phyloP scores from a whole-genome alignment of 23 red algal species.

The Gracilaria vermiculophylla region DNA sequence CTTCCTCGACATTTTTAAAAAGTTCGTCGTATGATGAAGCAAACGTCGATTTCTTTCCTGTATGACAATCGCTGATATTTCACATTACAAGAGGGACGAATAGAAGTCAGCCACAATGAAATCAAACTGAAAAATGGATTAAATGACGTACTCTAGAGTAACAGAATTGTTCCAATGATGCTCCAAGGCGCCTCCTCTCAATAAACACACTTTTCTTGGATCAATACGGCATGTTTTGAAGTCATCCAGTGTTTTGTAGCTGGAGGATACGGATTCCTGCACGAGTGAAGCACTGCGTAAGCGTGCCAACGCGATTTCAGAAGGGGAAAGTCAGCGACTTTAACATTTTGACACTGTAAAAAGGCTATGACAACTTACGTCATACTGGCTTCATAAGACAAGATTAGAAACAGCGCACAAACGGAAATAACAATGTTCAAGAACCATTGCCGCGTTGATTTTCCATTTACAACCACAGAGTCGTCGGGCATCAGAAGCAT shows the following conservation, averaged over 20 bases:
- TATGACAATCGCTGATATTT: neutral
- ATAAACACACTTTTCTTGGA: slow-evolving; percentile 11
- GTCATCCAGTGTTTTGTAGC: neutral
- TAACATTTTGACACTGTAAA: too few relatives aligned
- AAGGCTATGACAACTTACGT: slow-evolving; percentile 26
- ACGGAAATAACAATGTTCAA: slow-evolving; percentile 24
- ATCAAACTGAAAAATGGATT: too few relatives aligned
- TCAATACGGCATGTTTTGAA: slow-evolving; percentile 6
- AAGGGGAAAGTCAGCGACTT: too few relatives aligned
- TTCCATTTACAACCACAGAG: neutral
- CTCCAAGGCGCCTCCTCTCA: slow-evolving; percentile 33
- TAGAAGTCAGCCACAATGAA: too few relatives aligned
- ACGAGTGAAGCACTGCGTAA: slow-evolving; percentile 7
- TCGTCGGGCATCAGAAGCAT: neutral
- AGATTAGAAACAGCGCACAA: slow-evolving; percentile 31
- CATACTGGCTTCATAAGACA: slow-evolving; percentile 37
- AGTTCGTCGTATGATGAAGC: neutral
- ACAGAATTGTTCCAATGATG: slow-evolving; percentile 6
- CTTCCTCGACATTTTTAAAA: neutral
- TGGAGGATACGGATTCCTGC: slow-evolving; percentile 1
- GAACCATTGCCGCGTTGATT: slow-evolving; percentile 26
- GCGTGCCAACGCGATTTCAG: neutral
- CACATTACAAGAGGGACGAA: neutral
- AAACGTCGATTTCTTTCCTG: neutral
- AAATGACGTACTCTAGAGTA: neutral